Evolutionary conservation across 1,139 yeast genomes (phyloP).

Genomic region (Pichia sp.): DNA sequence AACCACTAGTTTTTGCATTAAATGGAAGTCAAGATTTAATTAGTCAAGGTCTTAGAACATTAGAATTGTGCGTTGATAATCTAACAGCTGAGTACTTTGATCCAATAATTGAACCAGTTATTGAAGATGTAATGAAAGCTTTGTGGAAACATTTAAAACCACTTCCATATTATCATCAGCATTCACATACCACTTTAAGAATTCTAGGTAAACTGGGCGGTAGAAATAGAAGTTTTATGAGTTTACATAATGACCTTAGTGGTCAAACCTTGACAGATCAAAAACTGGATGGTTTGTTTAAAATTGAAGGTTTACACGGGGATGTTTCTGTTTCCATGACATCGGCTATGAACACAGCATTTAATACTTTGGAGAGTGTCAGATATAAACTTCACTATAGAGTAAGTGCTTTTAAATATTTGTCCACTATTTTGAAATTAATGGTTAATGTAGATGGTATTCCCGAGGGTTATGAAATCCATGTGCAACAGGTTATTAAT

Average conservation of each 20-base stretch:
- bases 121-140: conserved; percentile 89
- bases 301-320: conserved; percentile 60
- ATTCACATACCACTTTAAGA: conserved; percentile 89
- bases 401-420: conserved; percentile 67
- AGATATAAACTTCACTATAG: conserved; percentile 63
- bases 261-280: conserved; percentile 56
- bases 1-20: conserved; percentile 85
- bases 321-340: conserved; percentile 69
- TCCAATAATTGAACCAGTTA: conserved; percentile 92
- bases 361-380: conserved; percentile 56
- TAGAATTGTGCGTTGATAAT: conserved; percentile 95
- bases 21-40: conserved; percentile 89
- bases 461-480: conserved; percentile 48
- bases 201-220: conserved; percentile 96
- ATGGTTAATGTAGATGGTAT: conserved; percentile 61
- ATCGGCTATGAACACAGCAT: conserved; percentile 78
- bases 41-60: conserved; percentile 86
- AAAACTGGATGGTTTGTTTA: conserved; percentile 61
- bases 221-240: conserved; percentile 78
- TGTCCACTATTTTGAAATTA: conserved; percentile 60
- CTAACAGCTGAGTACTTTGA: conserved; percentile 94
- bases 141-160: conserved; percentile 90
- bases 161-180: conserved; percentile 86
- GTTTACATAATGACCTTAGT: conserved; percentile 61
- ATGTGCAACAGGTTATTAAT: conserved; percentile 44